Conservation (phyloP, 2,329 filamentous ascomycete genomes). For the Talaromyces albobiverticillius region DNA sequence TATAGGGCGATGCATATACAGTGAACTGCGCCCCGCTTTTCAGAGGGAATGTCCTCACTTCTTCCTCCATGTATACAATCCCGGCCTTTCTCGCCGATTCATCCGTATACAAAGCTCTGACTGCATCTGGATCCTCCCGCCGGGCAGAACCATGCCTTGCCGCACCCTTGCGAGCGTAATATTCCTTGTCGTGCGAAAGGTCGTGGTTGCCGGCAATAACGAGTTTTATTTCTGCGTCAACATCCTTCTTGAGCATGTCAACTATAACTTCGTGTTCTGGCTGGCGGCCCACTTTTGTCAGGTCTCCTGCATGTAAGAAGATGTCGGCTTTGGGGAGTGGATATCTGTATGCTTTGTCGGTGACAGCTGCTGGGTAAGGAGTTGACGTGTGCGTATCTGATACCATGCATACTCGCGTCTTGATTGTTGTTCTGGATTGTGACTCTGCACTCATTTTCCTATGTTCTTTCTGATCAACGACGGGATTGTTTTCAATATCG, state of each 20-base stretch:
- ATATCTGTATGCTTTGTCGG: constrained; percentile 30
- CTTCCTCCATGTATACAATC: constrained; percentile 57
- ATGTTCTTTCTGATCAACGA: neutral
- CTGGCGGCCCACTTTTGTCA: constrained; percentile 51
- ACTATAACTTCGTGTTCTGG: constrained; percentile 49
- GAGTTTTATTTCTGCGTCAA: constrained; percentile 57
- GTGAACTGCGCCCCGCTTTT: constrained; percentile 49
- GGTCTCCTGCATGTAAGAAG: constrained; percentile 58
- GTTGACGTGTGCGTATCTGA: constrained; percentile 41
- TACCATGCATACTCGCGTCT: constrained; percentile 42
- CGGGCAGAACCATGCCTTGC: constrained; percentile 25
- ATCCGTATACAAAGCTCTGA: constrained; percentile 48
- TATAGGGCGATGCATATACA: constrained; percentile 52
- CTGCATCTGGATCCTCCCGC: constrained; percentile 22
- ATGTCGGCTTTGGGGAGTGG: constrained; percentile 53
- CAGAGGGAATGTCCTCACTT: constrained; percentile 45
- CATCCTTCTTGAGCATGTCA: constrained; percentile 42
- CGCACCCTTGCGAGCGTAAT: constrained; percentile 37
- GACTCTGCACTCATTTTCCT: neutral
- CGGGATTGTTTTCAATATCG: too few relatives aligned
- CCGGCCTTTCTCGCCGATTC: constrained; percentile 44
- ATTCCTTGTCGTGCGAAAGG: constrained; percentile 53
- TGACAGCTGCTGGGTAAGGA: constrained; percentile 22
- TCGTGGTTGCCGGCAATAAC: constrained; percentile 65
- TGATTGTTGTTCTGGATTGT: constrained; percentile 18